Evolutionary conservation across 495 filamentous ascomycete genomes (phyloP).

Genomic region (Talaromyces trachyspermus): DNA sequence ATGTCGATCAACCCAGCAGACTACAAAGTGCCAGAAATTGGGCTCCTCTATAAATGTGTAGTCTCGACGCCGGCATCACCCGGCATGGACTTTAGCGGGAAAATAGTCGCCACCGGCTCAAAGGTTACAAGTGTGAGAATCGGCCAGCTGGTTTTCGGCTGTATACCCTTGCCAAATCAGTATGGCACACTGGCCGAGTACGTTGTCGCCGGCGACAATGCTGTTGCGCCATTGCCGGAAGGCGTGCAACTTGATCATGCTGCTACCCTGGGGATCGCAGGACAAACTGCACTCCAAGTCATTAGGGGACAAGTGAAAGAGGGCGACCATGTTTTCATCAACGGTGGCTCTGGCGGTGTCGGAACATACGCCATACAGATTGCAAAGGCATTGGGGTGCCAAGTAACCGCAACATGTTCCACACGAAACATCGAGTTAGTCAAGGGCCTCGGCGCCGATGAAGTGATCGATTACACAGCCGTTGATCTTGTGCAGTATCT

Average conservation of each 20-base stretch:
- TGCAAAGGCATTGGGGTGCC: constrained; percentile 56
- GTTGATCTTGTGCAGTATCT: constrained; percentile 42
- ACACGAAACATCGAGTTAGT: constrained; percentile 50
- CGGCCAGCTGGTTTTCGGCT: constrained; percentile 54
- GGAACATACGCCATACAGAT: constrained; percentile 59
- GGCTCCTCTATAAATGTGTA: constrained; percentile 28
- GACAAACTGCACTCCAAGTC: constrained; percentile 51
- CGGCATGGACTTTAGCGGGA: constrained; percentile 57
- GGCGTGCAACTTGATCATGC: constrained; percentile 44
- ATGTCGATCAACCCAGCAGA: constrained; percentile 60
- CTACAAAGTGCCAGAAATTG: constrained; percentile 57
- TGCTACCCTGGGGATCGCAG: constrained; percentile 48
- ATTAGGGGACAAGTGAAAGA: constrained; percentile 46
- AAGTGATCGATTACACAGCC: constrained; percentile 61
- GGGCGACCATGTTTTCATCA: constrained; percentile 57
- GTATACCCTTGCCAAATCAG: constrained; percentile 24
- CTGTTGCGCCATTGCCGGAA: constrained; percentile 34
- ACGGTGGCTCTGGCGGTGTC: constrained; percentile 58
- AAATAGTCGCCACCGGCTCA: constrained; percentile 39
- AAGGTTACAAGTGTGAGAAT: constrained; percentile 25
- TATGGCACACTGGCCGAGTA: constrained; percentile 53
- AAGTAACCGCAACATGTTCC: constrained; percentile 56
- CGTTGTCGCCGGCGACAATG: constrained; percentile 18
- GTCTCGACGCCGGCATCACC: constrained; percentile 47
- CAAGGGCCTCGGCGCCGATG: constrained; percentile 54